Evolutionary conservation across 2,329 filamentous ascomycete genomes (phyloP), one percentile per base, ranked within the genome.

Genomic region (Microdochium trichocladiopsis): DNA sequence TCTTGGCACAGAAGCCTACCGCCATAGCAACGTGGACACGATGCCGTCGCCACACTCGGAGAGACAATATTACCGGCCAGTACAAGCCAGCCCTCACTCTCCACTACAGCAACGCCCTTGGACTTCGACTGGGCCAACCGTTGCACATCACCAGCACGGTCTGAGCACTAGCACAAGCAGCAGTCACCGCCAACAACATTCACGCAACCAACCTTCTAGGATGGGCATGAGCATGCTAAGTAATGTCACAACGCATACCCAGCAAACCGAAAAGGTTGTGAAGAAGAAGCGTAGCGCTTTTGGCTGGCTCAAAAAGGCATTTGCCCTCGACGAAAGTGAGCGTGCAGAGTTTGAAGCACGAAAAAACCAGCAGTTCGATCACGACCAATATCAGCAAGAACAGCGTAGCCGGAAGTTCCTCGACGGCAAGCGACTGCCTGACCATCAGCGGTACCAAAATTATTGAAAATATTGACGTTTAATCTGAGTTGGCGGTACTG

Each of bases 281-380:
- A 85, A 85, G 66, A 86, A 85, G 71, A 86, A 86, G 72, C 77
- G 80, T 56, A 85, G 83, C 59, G 80, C 82, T 1, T 84, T 86
- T 60, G 83, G 82, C 2, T 86, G 83, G 83, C 65, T 86, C 52
- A 86, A 85, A 66, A 86, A 86, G 68, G 82, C 82, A 1, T 86
- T 86, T 50, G 79, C 78, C 31, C 67, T 86, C 24, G 82, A 84
- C 55, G 83, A 86, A 22, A 80, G 85, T 48, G 83, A 86, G 64
- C 76, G 75, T 50, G 72, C 75, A 9, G 75, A 76, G 10, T 86
- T 83, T 56, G 81, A 85, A 61, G 75, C 77, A 47, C 75, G 77
- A 53, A 78, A 72, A 61, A 70, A 72, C 8, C 72, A 73, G 59
- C 41, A 45, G 18, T 21, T 8, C 18, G 41, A 45, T 12, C 16